A percentile compares a stretch with the other conserved stretches of the same genome.
Evolutionary conservation across 2,329 filamentous ascomycete species (phyloP).

Genomic region (Biscogniauxia mediterranea): DNA sequence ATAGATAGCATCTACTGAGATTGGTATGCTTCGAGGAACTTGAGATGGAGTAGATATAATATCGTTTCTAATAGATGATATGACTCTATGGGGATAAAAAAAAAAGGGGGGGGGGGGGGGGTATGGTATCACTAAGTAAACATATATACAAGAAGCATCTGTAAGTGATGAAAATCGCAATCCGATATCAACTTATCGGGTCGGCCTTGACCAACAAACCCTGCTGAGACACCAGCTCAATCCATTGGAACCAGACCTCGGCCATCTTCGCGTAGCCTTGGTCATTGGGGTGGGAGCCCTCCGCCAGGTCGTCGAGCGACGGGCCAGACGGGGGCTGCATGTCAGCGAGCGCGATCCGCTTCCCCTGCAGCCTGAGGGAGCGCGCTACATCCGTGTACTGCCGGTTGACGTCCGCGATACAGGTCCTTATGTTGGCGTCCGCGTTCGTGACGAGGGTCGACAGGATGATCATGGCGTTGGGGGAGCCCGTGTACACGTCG

Average conservation of each 20-base stretch:
- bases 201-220: constrained; percentile 21
- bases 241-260: constrained; percentile 29
- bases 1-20: too few relatives aligned
- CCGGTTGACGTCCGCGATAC: constrained; percentile 29
- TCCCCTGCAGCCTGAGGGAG: constrained; percentile 18
- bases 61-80: too few relatives aligned
- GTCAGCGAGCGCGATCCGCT: constrained; percentile 33
- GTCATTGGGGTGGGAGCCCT: constrained; percentile 36
- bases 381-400: constrained; percentile 26
- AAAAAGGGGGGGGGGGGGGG: too few relatives aligned
- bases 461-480: constrained; percentile 33
- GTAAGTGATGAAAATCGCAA: too few relatives aligned
- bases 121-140: too few relatives aligned
- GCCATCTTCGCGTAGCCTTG: constrained; percentile 38
- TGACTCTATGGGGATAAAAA: too few relatives aligned
- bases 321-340: constrained; percentile 32
- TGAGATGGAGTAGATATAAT: too few relatives aligned
- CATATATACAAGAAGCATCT: too few relatives aligned
- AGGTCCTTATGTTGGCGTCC: constrained; percentile 22
- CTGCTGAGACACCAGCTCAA: constrained; percentile 27
- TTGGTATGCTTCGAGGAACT: too few relatives aligned
- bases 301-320: constrained; percentile 28
- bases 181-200: constrained; percentile 3
- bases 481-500: constrained; percentile 29
- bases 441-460: constrained; percentile 34